Evolutionary conservation across 148 eudicot genomes (phyloP).

Genomic region (Chenopodium suecicum): DNA sequence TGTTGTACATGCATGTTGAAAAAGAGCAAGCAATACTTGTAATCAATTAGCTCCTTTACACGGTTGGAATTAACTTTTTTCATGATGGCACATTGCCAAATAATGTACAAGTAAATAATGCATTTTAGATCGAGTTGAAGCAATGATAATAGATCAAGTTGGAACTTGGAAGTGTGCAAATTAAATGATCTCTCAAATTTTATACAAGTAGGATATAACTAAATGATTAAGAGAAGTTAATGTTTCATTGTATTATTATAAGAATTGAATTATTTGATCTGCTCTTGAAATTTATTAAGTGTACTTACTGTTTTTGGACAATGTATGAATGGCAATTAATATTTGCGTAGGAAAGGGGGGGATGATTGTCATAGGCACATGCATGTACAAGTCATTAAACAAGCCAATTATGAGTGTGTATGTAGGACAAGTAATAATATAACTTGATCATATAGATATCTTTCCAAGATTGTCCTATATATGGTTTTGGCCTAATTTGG

Average conservation of each 20-base stretch:
- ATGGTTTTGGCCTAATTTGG: no score
- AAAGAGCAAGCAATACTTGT: no score
- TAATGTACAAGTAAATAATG: neutral
- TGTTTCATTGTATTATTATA: no score
- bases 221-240: no score
- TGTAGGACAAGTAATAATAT: neutral
- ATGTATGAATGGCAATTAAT: neutral
- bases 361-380: neutral
- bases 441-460: neutral
- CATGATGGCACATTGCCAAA: neutral
- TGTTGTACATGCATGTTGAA: no score
- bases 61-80: no score
- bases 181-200: neutral
- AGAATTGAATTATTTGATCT: neutral
- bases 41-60: no score
- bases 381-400: neutral
- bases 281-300: neutral
- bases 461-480: no score
- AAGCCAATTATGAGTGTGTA: no score
- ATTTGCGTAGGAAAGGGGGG: neutral
- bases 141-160: neutral
- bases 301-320: neutral
- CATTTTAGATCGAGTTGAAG: neutral
- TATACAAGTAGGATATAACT: neutral
- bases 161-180: neutral